Percentiles rank a stretch among this genome's conserved stretches.
Conservation (phyloP, 257 asterid genomes). For the Rauvolfia tetraphylla region DNA sequence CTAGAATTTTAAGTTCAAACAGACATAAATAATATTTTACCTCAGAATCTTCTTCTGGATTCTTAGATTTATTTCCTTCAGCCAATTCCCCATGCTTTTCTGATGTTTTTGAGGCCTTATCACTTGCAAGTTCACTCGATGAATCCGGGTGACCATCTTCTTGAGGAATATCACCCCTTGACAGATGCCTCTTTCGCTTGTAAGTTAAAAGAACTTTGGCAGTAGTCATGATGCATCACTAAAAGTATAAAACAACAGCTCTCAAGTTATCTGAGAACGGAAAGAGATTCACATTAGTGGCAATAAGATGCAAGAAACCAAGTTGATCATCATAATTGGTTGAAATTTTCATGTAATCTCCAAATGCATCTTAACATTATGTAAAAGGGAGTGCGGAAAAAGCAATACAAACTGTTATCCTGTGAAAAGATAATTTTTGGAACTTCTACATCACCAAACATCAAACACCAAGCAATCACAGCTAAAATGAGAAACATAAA, state of each 20-base stretch:
- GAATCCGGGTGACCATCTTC: conserved; percentile 23
- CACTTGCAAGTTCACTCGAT: conserved; percentile 9
- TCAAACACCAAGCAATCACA: neutral
- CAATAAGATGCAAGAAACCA: neutral
- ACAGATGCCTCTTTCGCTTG: conserved; percentile 51
- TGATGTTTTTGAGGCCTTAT: conserved; percentile 17
- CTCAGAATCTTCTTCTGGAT: conserved; percentile 32
- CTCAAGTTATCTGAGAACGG: neutral
- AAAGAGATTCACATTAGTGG: neutral
- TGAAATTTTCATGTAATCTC: neutral
- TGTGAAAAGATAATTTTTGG: neutral
- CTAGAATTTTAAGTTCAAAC: conserved; percentile 7
- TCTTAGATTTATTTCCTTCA: conserved; percentile 31
- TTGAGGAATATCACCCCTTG: conserved; percentile 27
- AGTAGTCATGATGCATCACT: conserved; percentile 38
- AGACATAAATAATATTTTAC: conserved; percentile 33
- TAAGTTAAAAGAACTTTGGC: conserved; percentile 56
- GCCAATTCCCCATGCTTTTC: conserved; percentile 25
- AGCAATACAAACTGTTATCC: neutral
- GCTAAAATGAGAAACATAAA: neutral
- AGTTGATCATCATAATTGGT: neutral
- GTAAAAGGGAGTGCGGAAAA: neutral
- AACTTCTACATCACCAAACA: neutral
- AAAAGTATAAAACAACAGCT: neutral
- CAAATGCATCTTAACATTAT: neutral